phyloP scores from a whole-genome alignment of 352 stramenopile species.

The Phytophthora tentaculata region DNA sequence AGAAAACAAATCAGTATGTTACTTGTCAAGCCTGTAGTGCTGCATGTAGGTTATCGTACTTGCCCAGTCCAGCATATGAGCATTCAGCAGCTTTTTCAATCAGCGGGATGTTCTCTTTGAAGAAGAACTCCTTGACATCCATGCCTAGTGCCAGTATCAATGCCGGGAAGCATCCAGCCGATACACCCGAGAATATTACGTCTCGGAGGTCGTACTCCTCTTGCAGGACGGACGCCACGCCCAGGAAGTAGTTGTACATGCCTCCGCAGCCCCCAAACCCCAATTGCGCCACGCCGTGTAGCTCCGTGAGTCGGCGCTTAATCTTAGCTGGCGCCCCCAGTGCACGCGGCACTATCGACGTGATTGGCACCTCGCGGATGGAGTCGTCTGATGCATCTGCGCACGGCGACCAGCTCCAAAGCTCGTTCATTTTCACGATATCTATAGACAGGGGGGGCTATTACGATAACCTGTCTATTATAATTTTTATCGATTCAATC shows the following conservation, averaged over 20 bases:
- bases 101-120: constrained; percentile 78
- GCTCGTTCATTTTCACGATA: constrained; percentile 22
- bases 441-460: too few species aligned
- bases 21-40: background rate
- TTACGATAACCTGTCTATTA: background rate
- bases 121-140: constrained; percentile 85
- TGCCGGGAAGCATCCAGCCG: constrained; percentile 77
- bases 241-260: constrained; percentile 91
- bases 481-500: background rate
- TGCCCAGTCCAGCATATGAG: constrained; percentile 67
- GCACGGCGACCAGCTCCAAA: constrained; percentile 25
- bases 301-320: constrained; percentile 56
- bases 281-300: constrained; percentile 71
- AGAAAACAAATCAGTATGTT: background rate
- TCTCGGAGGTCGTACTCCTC: constrained; percentile 77
- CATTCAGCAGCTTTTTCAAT: constrained; percentile 66
- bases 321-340: constrained; percentile 30
- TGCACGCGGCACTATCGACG: constrained; percentile 12
- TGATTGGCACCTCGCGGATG: constrained; percentile 17
- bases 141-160: constrained; percentile 67
- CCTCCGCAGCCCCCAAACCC: constrained; percentile 82
- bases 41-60: constrained; percentile 38
- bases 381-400: constrained; percentile 15
- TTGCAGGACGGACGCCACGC: constrained; percentile 70
- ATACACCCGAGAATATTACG: constrained; percentile 83